A percentile compares a stretch with the other conserved stretches of the same genome.
phyloP scores from a whole-genome alignment of 805 yeast species.

The Starmerella sp. region DNA sequence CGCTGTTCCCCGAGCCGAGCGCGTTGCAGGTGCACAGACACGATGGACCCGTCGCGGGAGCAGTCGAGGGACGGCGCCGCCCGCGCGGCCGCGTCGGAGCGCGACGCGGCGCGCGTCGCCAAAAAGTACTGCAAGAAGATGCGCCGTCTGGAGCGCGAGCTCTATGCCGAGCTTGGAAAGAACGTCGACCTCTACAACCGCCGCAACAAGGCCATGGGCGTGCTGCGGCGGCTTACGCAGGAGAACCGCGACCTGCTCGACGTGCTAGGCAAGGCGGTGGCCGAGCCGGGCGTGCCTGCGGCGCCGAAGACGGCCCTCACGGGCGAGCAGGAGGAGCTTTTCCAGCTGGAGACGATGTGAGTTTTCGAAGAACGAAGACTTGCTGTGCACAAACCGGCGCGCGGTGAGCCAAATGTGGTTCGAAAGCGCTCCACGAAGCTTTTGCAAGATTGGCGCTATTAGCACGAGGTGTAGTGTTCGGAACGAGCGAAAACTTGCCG shows the following conservation, averaged over 20 bases:
- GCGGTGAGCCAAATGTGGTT: too few relatives aligned
- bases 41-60: background rate
- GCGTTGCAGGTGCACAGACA: too few relatives aligned
- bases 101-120: background rate
- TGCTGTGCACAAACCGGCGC: too few relatives aligned
- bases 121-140: conserved; percentile 3
- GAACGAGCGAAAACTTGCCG: too few relatives aligned
- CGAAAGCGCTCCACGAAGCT: too few relatives aligned
- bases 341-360: background rate
- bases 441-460: too few relatives aligned
- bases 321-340: conserved; percentile 6
- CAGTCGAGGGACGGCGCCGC: background rate
- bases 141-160: conserved; percentile 5
- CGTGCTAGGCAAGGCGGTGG: background rate
- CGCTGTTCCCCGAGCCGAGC: too few relatives aligned
- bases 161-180: conserved; percentile 11
- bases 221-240: conserved; percentile 4
- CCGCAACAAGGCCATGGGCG: conserved; percentile 3
- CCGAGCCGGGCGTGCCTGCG: background rate
- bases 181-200: conserved; percentile 15
- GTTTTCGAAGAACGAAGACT: too few relatives aligned
- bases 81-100: background rate
- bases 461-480: too few relatives aligned
- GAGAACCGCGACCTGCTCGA: conserved; percentile 16
- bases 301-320: background rate